These are phyloP conservation scores for Lasiodiplodia sp. DNA, from an alignment of 2,329 filamentous ascomycete species.

Conservation along the genomic window DNA sequence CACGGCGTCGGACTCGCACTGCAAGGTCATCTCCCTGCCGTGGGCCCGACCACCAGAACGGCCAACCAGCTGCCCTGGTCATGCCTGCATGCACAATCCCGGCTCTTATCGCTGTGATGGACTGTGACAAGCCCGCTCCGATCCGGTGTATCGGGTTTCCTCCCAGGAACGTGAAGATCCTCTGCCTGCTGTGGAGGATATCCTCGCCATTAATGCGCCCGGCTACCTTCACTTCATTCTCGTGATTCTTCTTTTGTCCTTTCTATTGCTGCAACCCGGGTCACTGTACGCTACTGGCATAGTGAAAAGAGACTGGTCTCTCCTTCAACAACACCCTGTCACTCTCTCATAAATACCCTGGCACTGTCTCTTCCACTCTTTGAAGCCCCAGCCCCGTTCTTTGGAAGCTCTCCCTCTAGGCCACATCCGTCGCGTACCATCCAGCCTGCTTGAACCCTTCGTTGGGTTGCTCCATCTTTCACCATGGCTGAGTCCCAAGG, in stretches of 20 bases:
- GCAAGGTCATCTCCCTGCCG: constrained; percentile 13
- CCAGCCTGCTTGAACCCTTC: constrained; percentile 17
- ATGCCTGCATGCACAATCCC: constrained; percentile 11
- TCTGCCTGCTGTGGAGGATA: constrained; percentile 16
- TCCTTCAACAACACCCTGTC: constrained; percentile 6
- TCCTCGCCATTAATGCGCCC: constrained; percentile 15
- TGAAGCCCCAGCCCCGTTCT: not conserved
- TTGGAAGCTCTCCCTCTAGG: not conserved
- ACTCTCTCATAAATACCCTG: constrained; percentile 14
- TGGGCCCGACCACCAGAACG: constrained; percentile 14
- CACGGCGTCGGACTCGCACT: constrained; percentile 14
- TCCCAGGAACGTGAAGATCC: constrained; percentile 25
- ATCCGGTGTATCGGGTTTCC: constrained; percentile 13
- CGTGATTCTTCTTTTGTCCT: constrained; percentile 15
- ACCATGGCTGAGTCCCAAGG: constrained; percentile 29
- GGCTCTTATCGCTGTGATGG: constrained; percentile 21
- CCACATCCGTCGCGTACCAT: not conserved
- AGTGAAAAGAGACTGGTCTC: constrained; percentile 1
- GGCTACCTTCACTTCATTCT: constrained; percentile 3
- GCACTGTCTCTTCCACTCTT: constrained; percentile 10
- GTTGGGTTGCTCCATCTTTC: constrained; percentile 10
- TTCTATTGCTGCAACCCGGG: constrained; percentile 9
- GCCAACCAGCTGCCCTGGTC: not conserved
- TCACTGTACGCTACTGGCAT: constrained; percentile 14
- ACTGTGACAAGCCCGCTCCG: constrained; percentile 21